Base-by-base conservation (phyloP, 2,329 filamentous ascomycete species). In the Trichophyton rubrum region DNA sequence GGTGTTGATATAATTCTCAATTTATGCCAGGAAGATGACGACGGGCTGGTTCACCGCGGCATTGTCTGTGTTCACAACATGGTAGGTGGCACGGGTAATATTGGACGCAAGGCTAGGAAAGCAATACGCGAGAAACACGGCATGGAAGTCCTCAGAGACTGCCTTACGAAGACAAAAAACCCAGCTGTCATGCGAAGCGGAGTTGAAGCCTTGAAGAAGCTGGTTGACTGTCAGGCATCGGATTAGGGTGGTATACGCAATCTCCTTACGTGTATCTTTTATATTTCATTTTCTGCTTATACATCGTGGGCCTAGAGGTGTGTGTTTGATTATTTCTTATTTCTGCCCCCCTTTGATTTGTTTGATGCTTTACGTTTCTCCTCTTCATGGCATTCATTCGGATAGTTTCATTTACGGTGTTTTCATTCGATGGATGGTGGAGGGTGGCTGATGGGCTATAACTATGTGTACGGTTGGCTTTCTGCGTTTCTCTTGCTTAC, bases 1-100 rank as follows among this genome's bases (percentile, higher is more conserved):
- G 90, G 89, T 0, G 79, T 93, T 3, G 80, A 85, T 63, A 83
- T 89, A n/a, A 68, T 97, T n/a, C 73, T 99, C n/a, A 83, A 80
- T 0, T 74, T 97, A 69, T 95, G 90, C 68, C 77, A 78, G 15
- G 90, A 96, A 64, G 79, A 80, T 30, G 82, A 87, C 4, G 70
- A 76, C 13, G 72, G 73, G 6, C 68, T 79, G 7, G 70, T 75
- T 61, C 80, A 85, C 69, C 78, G 93, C 6, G 93, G 90, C 0
- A 82, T 88, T 1, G 89, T 92, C 27, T 84, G 86, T 61, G 71
- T 93, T 15, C 79, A 83, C 63, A 95, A 95, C 70, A 77, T 96
- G 69, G 78, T 89, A 4, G 78, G 78, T 9, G 82, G 82, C 3
- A 84, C 86, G 6, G 87, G 83, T 1, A 82, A 86, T 13, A 78